A percentile compares a stretch with the other conserved stretches of the same genome.
phyloP scores from a whole-genome alignment of 2,329 filamentous ascomycete species.

The Beauveria asiatica region DNA sequence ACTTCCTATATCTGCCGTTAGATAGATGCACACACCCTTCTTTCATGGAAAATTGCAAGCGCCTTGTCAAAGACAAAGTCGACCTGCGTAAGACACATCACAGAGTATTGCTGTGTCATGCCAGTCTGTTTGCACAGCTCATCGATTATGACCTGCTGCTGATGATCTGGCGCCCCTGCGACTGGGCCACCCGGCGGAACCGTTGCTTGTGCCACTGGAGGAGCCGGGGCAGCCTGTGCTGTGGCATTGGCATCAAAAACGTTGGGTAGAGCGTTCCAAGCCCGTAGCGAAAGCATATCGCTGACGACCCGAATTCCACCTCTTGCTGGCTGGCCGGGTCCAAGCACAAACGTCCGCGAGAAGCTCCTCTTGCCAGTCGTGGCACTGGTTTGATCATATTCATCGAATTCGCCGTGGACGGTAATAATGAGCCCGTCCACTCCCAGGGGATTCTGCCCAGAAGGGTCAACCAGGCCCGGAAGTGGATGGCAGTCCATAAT shows the following conservation, averaged over 20 bases:
- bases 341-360: conserved; percentile 71
- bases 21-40: conserved; percentile 49
- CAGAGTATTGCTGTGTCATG: conserved; percentile 71
- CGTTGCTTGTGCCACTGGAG: background rate
- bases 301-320: conserved; percentile 66
- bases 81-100: conserved; percentile 71
- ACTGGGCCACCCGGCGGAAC: conserved; percentile 15
- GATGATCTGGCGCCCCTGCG: conserved; percentile 32
- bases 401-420: conserved; percentile 79
- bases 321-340: conserved; percentile 58
- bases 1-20: background rate
- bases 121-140: conserved; percentile 70
- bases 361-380: conserved; percentile 65
- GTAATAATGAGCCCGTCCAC: conserved; percentile 72
- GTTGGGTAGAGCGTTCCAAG: conserved; percentile 47
- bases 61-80: conserved; percentile 75
- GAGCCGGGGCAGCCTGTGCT: conserved; percentile 16
- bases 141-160: conserved; percentile 63
- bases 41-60: conserved; percentile 63
- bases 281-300: conserved; percentile 67
- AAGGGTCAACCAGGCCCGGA: conserved; percentile 61
- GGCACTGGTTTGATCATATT: conserved; percentile 50
- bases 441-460: conserved; percentile 52
- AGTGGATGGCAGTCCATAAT: conserved; percentile 74
- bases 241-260: conserved; percentile 26